Percentiles rank a stretch among this genome's conserved stretches.
Conservation (phyloP, 495 filamentous ascomycete genomes). For the Platismatia glauca region DNA sequence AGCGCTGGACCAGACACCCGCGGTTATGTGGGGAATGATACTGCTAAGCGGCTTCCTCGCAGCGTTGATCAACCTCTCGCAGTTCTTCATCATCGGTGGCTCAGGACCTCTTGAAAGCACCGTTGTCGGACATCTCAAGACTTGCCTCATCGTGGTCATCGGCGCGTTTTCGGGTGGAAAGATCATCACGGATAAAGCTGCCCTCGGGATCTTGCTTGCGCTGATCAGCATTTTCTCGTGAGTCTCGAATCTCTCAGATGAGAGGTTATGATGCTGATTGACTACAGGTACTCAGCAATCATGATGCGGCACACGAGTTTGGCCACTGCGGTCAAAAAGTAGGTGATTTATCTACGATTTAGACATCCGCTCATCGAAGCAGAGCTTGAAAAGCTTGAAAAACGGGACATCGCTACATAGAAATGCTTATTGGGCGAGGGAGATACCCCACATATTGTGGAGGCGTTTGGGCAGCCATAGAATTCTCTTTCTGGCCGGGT, state of each 20-base stretch:
- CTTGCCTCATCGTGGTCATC: constrained; percentile 35
- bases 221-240: constrained; percentile 23
- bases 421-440: constrained; percentile 10
- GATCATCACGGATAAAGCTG: constrained; percentile 22
- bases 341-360: not conserved
- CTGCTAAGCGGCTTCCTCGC: constrained; percentile 50
- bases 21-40: constrained; percentile 30
- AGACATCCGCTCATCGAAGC: constrained; percentile 4
- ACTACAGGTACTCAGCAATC: constrained; percentile 19
- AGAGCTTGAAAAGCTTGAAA: constrained; percentile 4
- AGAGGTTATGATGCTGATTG: constrained; percentile 1
- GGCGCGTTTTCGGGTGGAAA: constrained; percentile 25
- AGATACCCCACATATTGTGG: not conserved
- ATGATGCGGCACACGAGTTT: constrained; percentile 20
- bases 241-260: not conserved
- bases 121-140: constrained; percentile 56
- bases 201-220: constrained; percentile 21
- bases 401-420: not conserved
- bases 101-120: constrained; percentile 63
- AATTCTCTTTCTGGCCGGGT: not conserved
- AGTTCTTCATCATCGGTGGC: constrained; percentile 64
- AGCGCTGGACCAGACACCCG: constrained; percentile 39
- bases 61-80: constrained; percentile 60
- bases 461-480: not conserved
- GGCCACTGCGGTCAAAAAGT: constrained; percentile 1